These are phyloP conservation scores for Cercospora zeae-maydis DNA, from an alignment of 2,329 filamentous ascomycete species.

Conservation along the genomic window DNA sequence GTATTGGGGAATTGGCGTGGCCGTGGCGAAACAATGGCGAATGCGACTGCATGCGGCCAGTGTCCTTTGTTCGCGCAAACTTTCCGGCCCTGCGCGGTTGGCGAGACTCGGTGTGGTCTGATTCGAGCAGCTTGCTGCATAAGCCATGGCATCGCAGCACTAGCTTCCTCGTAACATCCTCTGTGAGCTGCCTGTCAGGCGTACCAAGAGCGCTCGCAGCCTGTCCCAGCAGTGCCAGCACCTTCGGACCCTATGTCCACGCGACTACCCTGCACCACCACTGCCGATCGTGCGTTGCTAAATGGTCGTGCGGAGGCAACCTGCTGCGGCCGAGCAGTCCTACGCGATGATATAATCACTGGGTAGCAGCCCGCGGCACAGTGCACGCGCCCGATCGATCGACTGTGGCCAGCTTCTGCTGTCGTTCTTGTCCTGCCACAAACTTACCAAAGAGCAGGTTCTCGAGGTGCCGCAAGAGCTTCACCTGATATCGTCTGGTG, in stretches of 20 bases:
- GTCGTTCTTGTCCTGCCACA: constrained; percentile 2
- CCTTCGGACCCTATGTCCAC: constrained; percentile 12
- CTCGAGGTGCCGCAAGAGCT: neutral
- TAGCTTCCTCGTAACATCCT: constrained; percentile 7
- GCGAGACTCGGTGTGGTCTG: constrained; percentile 16
- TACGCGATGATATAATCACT: constrained; percentile 9
- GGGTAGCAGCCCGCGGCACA: neutral
- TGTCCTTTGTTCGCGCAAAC: constrained; percentile 15
- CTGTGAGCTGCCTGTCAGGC: constrained; percentile 5
- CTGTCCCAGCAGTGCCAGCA: constrained; percentile 1
- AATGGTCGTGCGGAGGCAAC: constrained; percentile 5
- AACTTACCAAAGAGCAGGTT: neutral
- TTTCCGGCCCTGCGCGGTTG: constrained; percentile 16
- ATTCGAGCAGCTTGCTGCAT: constrained; percentile 8
- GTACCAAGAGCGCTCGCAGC: constrained; percentile 12
- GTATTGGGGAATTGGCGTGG: neutral
- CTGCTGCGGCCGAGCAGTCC: neutral
- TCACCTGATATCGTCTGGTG: neutral
- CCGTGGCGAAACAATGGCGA: neutral
- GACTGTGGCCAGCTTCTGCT: constrained; percentile 4
- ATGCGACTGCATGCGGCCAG: constrained; percentile 21
- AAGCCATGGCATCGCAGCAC: constrained; percentile 11
- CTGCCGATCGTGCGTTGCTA: constrained; percentile 12
- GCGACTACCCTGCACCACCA: constrained; percentile 11
- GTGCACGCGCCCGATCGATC: neutral